Evolutionary conservation across 306 rosid species (phyloP).

Genomic region (Lathyrus aphaca): DNA sequence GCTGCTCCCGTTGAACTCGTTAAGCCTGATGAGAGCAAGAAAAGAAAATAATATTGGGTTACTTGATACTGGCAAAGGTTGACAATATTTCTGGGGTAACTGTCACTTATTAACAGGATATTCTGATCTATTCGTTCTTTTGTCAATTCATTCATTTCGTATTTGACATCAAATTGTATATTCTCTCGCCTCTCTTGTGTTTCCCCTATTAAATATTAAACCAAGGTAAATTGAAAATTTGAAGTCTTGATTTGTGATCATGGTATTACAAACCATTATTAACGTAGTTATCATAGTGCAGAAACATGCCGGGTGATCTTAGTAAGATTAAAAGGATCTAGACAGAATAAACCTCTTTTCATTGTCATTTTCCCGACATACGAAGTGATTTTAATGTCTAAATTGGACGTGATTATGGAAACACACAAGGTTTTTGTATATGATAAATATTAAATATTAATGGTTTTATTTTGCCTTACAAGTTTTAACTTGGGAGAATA

Average conservation of each 20-base stretch:
- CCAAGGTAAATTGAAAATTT: not conserved
- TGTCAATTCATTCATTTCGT: constrained; percentile 10
- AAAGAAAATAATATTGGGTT: constrained; percentile 54
- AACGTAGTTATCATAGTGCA: not conserved
- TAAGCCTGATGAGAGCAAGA: constrained; percentile 65
- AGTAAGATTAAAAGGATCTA: not conserved
- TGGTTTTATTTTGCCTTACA: no score
- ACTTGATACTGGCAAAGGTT: constrained; percentile 8
- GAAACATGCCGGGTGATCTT: not conserved
- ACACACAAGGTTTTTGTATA: not conserved
- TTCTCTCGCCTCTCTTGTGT: constrained; percentile 1
- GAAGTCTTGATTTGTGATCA: not conserved
- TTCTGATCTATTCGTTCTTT: constrained; percentile 18
- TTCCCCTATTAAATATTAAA: not conserved
- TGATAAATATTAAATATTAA: not conserved
- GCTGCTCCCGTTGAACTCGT: constrained; percentile 90
- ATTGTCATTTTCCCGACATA: not conserved
- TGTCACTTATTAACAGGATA: constrained; percentile 13
- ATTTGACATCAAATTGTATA: constrained; percentile 33
- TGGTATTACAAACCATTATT: not conserved
- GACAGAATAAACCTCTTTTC: not conserved
- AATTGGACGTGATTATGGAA: not conserved
- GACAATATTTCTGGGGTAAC: constrained; percentile 14
- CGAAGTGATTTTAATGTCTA: not conserved
- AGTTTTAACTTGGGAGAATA: no score